These are phyloP conservation scores for Rhamnella rubrinervis DNA, from an alignment of 331 rosid species.

Conservation along the genomic window DNA sequence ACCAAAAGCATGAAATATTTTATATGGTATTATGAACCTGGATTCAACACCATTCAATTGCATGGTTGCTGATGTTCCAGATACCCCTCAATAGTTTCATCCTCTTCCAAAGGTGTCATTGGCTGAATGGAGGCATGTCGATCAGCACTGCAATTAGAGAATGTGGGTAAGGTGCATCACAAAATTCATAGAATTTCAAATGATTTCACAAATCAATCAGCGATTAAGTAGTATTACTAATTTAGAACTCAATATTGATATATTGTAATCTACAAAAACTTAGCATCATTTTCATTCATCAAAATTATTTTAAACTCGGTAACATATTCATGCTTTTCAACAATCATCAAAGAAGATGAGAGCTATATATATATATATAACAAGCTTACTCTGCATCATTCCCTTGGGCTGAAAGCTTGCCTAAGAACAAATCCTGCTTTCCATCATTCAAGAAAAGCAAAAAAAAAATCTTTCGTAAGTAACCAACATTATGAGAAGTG, in stretches of 20 bases:
- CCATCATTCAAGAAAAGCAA: constrained; percentile 24
- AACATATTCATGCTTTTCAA: neutral
- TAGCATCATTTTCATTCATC: neutral
- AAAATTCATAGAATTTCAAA: neutral
- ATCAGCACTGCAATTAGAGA: constrained; percentile 35
- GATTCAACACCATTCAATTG: constrained; percentile 37
- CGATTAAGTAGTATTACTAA: neutral
- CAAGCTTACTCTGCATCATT: constrained; percentile 52
- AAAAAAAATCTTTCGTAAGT: neutral
- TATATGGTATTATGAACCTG: constrained; percentile 29
- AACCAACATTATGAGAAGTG: neutral
- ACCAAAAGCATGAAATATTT: neutral
- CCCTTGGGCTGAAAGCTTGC: constrained; percentile 53
- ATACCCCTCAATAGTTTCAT: constrained; percentile 49
- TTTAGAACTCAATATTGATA: neutral
- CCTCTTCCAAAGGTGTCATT: constrained; percentile 31
- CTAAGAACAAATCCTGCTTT: constrained; percentile 69
- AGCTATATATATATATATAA: constrained; percentile 1
- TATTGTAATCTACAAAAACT: neutral
- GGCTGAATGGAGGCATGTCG: constrained; percentile 37
- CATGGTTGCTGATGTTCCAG: constrained; percentile 35
- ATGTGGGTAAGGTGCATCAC: constrained; percentile 16
- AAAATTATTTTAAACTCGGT: neutral
- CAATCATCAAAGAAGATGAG: neutral
- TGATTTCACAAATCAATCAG: constrained; percentile 15